phyloP scores from a whole-genome alignment of 2,329 filamentous ascomycete genomes.

The Pseudogymnoascus pannorum region DNA sequence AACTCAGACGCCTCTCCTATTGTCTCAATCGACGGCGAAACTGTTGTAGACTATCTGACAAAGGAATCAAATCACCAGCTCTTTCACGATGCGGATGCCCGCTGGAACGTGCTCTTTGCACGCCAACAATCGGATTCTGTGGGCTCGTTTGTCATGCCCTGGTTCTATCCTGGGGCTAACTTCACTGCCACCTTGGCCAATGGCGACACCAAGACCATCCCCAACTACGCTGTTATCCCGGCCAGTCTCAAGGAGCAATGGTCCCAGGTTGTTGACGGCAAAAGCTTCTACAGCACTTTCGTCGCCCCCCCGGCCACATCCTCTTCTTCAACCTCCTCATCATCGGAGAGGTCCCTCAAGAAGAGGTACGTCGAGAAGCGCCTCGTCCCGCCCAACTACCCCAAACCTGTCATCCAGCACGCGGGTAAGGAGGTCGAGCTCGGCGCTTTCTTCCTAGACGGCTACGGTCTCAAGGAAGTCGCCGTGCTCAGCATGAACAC shows the following conservation, averaged over 20 bases:
- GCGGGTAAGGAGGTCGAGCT: neutral
- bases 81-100: conserved; percentile 27
- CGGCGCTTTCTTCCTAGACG: conserved; percentile 18
- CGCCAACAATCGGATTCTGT: neutral
- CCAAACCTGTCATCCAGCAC: conserved; percentile 8
- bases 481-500: conserved; percentile 32
- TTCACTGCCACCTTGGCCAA: conserved; percentile 27
- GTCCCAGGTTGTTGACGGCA: conserved; percentile 31
- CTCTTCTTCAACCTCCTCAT: neutral
- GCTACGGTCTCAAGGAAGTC: conserved; percentile 18
- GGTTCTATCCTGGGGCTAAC: conserved; percentile 29
- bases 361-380: conserved; percentile 15
- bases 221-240: conserved; percentile 21
- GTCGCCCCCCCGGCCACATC: conserved; percentile 19
- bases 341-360: conserved; percentile 15
- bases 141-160: neutral
- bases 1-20: neutral
- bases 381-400: neutral
- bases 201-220: conserved; percentile 14
- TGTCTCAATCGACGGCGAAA: conserved; percentile 5
- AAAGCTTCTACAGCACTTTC: conserved; percentile 39
- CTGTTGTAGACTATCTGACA: conserved; percentile 25
- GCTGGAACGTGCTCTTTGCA: conserved; percentile 28
- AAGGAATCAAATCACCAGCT: conserved; percentile 8
- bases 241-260: conserved; percentile 15